phyloP scores from a whole-genome alignment of 169 alveolate species.

The Theileria annulata region DNA sequence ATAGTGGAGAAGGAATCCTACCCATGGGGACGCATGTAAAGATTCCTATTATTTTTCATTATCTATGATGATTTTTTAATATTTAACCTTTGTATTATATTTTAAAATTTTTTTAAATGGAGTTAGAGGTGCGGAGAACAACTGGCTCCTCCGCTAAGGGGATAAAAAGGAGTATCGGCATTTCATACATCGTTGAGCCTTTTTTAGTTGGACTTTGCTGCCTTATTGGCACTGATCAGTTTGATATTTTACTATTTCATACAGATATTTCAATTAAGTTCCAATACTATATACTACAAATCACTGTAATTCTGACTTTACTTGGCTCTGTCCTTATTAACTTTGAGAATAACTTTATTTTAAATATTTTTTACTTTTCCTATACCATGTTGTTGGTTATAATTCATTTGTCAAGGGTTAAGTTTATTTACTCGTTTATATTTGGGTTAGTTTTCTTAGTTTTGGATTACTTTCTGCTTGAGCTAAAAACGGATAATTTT shows the following conservation, averaged over 20 bases:
- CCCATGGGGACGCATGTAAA: slow-evolving; percentile 13
- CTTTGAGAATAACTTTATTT: not conserved
- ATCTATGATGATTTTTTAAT: not conserved
- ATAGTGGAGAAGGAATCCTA: not conserved
- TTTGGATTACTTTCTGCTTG: not conserved
- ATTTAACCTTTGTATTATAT: not conserved
- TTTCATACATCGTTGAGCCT: slow-evolving; percentile 15
- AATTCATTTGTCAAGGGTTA: not conserved
- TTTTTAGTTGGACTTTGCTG: slow-evolving; percentile 18
- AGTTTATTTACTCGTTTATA: not conserved
- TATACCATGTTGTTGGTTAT: not conserved
- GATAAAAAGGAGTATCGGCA: not conserved
- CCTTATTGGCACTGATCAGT: slow-evolving; percentile 32
- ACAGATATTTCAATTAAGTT: not conserved
- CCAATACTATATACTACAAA: not conserved
- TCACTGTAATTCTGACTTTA: not conserved
- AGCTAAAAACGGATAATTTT: not conserved
- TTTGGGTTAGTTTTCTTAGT: not conserved
- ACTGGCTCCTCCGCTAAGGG: not conserved
- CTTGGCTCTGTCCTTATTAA: not conserved
- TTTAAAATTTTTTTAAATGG: not conserved
- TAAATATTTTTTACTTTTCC: not conserved
- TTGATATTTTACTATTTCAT: slow-evolving; percentile 8
- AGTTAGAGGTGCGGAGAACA: not conserved
- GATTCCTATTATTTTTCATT: not conserved